These are phyloP conservation scores for Boletus pseudopeckii DNA, from an alignment of 768 basidiomycete species.

Conservation along the genomic window DNA sequence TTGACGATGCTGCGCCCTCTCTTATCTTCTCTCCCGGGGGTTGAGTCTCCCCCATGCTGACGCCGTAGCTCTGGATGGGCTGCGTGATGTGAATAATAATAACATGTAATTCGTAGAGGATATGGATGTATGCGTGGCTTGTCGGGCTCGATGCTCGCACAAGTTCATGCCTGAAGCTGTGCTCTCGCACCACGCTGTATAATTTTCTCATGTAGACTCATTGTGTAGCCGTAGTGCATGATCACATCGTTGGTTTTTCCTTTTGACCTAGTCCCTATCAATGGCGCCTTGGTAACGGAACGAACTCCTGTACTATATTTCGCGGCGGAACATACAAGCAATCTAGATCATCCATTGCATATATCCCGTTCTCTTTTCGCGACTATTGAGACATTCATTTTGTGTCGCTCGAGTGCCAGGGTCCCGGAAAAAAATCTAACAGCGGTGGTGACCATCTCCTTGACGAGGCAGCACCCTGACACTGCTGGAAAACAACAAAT, in stretches of 20 bases:
- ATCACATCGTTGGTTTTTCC: neutral
- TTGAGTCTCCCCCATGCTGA: neutral
- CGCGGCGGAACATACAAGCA: no score
- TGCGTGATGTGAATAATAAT: neutral
- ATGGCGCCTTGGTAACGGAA: neutral
- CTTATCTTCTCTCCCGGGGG: neutral
- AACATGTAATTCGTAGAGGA: neutral
- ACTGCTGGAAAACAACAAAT: no score
- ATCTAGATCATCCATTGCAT: no score
- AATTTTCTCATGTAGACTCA: neutral
- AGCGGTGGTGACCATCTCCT: no score
- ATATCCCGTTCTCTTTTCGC: no score
- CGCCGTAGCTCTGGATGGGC: slow-evolving; percentile 8
- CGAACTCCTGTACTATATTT: neutral
- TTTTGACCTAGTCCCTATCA: no score
- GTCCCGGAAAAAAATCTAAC: no score
- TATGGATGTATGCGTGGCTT: neutral
- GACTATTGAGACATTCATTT: no score
- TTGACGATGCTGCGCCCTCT: no score
- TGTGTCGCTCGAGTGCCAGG: no score
- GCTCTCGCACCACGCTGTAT: neutral
- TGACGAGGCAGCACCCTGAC: no score
- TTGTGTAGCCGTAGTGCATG: slow-evolving; percentile 10
- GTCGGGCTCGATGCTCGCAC: slow-evolving; percentile 4
- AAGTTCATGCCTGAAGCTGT: slow-evolving; percentile 8